Conservation (phyloP, 768 basidiomycete species). For the Suillus subaureus region DNA sequence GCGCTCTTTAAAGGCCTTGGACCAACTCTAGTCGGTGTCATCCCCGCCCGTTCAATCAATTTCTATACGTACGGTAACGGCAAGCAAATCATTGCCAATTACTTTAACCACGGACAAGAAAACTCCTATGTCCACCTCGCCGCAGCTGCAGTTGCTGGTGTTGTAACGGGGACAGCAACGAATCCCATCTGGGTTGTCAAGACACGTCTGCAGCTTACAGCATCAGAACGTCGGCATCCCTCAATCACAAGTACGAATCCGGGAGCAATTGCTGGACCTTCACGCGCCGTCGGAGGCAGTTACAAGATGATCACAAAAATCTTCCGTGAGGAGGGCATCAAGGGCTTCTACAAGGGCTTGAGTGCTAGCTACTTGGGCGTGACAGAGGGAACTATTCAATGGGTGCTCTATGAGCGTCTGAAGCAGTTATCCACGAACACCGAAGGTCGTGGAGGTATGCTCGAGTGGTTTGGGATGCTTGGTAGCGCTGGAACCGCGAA, state of each 20-base stretch:
- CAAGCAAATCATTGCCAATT: conserved; percentile 84
- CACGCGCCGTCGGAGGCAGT: conserved; percentile 52
- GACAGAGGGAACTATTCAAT: conserved; percentile 95
- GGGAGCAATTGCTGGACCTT: conserved; percentile 12
- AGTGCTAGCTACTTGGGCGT: conserved; percentile 96
- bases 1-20: conserved; percentile 95
- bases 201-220: conserved; percentile 84
- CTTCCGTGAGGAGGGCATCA: conserved; percentile 75
- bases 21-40: conserved; percentile 90
- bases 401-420: conserved; percentile 93
- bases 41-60: conserved; percentile 96
- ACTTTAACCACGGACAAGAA: conserved; percentile 76
- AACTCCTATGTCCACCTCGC: conserved; percentile 83
- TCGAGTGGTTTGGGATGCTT: conserved; percentile 81
- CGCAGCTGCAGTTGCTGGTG: conserved; percentile 85
- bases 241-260: conserved; percentile 6
- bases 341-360: conserved; percentile 93
- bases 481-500: conserved; percentile 93
- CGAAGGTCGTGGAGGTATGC: conserved; percentile 56
- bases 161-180: conserved; percentile 86
- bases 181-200: conserved; percentile 99
- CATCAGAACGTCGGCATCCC: conserved; percentile 30
- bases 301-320: conserved; percentile 71
- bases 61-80: conserved; percentile 98
- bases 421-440: conserved; percentile 64